Evolutionary conservation across 2,329 filamentous ascomycete species (phyloP), one percentile per base, ranked within the genome.

Genomic region (Aureobasidium pullulans): DNA sequence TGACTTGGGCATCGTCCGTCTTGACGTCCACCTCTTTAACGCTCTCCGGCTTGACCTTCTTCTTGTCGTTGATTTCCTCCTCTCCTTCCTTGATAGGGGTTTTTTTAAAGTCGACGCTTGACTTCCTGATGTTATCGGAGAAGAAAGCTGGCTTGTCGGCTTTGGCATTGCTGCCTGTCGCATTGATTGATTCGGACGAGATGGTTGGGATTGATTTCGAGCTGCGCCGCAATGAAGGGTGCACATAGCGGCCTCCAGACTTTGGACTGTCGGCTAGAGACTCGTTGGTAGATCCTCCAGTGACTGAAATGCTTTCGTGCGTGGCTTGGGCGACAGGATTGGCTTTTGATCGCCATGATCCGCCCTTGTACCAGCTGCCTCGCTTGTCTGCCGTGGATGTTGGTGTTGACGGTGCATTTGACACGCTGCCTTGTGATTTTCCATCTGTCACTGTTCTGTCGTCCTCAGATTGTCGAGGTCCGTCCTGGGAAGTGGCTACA

Each of bases 241-340:
- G 60, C 34, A 63, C 61, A 34, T 61, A 63, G 10, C 54, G 44
- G 16, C 43, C 32, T 15, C 37, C 44, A 9, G 42, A 28, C 32
- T 53, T 70, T 10, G 64, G 65, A 16, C 67, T 70, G 39, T 72
- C 68, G 9, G 53, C 65, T 8, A 69, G 68, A 11, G 74, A 65
- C 57, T 77, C 75, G 15, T 72, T 72, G 4, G 74, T 76, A 1
- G 75, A 70, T 23, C 76, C 75, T 48, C 74, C 73, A 47, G 71
- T 71, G 4, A 76, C 76, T 31, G 69, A 71, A 29, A 79, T 75
- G 63, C 73, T 78, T 64, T 79, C 76, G 29, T 70, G 71, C 8
- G 74, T 74, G 7, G 76, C 74, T 64, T 76, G 71, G n/a, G 77
- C 76, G 8, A 77, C 71, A 1, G 77, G 72, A 10, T 73, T 72